A percentile compares a stretch with the other conserved stretches of the same genome.
Evolutionary conservation across 1,284 basidiomycete species (phyloP).

Genomic region (Sporisorium scitamineum): DNA sequence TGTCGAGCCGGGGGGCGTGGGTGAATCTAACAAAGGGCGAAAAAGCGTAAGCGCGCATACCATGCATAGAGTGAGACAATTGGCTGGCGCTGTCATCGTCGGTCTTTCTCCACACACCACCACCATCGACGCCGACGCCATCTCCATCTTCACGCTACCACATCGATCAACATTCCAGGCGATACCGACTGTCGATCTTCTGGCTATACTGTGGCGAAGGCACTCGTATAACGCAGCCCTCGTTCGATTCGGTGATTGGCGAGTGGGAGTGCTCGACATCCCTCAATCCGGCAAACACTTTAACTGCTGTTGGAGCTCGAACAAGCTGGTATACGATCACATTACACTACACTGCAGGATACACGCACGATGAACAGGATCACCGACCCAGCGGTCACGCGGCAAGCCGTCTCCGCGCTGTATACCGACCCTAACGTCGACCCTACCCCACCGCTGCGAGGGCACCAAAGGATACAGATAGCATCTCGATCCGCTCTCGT

Average conservation of each 20-base stretch:
- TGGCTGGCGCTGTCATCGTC: too few relatives aligned
- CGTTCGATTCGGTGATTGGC: too few relatives aligned
- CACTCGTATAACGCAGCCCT: too few relatives aligned
- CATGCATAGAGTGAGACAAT: not conserved
- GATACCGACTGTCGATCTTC: too few relatives aligned
- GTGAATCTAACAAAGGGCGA: slow-evolving; percentile 1
- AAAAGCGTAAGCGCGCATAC: not conserved
- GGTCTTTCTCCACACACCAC: too few relatives aligned
- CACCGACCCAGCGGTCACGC: slow-evolving; percentile 5
- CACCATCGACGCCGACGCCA: not conserved
- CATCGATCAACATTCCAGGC: too few relatives aligned
- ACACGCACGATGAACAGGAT: slow-evolving; percentile 25
- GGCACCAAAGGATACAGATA: slow-evolving; percentile 17
- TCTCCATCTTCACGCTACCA: not conserved
- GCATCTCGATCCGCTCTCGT: slow-evolving; percentile 40
- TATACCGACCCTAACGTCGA: slow-evolving; percentile 2
- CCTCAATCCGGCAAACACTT: too few relatives aligned
- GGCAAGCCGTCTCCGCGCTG: slow-evolving; percentile 3
- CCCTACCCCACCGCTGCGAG: not conserved
- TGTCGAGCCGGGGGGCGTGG: too few relatives aligned
- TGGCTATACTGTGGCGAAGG: too few relatives aligned
- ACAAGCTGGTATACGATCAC: too few relatives aligned
- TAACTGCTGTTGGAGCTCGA: not conserved
- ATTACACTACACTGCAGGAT: not conserved
- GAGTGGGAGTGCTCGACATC: too few relatives aligned